phyloP scores from a whole-genome alignment of 441 rosid genomes.

The Erodium moschatum region DNA sequence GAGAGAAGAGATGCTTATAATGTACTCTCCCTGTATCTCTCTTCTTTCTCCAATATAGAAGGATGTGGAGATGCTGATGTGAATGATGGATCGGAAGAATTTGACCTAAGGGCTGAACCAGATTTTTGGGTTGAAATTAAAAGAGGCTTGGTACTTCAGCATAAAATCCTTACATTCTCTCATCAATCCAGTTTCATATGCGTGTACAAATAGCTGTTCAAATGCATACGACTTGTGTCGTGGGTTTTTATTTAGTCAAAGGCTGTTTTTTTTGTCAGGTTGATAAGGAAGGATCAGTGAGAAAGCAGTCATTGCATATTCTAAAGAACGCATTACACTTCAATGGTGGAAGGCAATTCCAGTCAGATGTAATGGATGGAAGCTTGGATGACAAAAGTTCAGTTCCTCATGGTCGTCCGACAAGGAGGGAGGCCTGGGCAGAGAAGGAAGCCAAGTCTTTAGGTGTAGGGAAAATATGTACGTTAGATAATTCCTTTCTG shows the following conservation, averaged over 20 bases:
- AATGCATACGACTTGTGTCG: background rate
- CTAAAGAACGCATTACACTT: slow-evolving; percentile 44
- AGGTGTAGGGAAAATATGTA: slow-evolving; percentile 57
- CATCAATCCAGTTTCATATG: slow-evolving; percentile 19
- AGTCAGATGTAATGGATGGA: slow-evolving; percentile 26
- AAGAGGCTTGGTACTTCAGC: slow-evolving; percentile 71
- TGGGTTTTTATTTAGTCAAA: slow-evolving; percentile 18
- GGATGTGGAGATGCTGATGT: slow-evolving; percentile 29
- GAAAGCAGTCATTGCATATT: slow-evolving; percentile 88
- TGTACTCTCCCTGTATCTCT: slow-evolving; percentile 59
- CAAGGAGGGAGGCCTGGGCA: slow-evolving; percentile 80
- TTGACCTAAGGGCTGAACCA: slow-evolving; percentile 53
- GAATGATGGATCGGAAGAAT: slow-evolving; percentile 32
- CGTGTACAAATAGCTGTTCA: slow-evolving; percentile 6
- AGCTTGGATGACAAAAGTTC: slow-evolving; percentile 34
- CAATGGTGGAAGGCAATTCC: slow-evolving; percentile 31
- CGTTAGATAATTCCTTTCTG: slow-evolving; percentile 37
- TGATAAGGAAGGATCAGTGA: slow-evolving; percentile 64
- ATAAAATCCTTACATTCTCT: slow-evolving; percentile 17
- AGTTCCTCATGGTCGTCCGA: slow-evolving; percentile 35
- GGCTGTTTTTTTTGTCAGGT: slow-evolving; percentile 36
- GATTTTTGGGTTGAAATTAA: slow-evolving; percentile 84
- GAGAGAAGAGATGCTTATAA: slow-evolving; percentile 91
- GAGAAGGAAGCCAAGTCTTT: slow-evolving; percentile 84
- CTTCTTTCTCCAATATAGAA: slow-evolving; percentile 36